Percentiles rank a stretch among this genome's conserved stretches.
These are phyloP conservation scores for Pythium monospermum DNA, from an alignment of 352 stramenopile species.

Conservation along the genomic window DNA sequence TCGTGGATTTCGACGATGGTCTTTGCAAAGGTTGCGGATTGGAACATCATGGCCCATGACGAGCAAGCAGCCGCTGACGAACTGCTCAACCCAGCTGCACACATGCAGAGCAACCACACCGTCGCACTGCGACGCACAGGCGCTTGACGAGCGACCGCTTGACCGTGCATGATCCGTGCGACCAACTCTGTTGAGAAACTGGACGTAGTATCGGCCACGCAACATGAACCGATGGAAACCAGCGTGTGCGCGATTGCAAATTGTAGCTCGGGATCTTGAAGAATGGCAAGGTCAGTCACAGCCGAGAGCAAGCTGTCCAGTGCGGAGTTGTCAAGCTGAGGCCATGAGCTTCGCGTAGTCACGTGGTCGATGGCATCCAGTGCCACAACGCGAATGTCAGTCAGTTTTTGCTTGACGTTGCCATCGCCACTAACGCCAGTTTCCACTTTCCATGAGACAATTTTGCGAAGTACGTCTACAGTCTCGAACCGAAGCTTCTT, in stretches of 20 bases:
- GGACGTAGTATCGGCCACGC: neutral
- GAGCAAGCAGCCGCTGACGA: neutral
- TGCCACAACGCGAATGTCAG: neutral
- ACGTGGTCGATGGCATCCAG: conserved; percentile 10
- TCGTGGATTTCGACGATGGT: conserved; percentile 53
- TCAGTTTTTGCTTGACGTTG: conserved; percentile 17
- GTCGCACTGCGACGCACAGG: conserved; percentile 46
- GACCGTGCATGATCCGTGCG: conserved; percentile 31
- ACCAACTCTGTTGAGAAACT: conserved; percentile 27
- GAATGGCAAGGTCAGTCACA: conserved; percentile 22
- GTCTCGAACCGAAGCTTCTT: conserved; percentile 2
- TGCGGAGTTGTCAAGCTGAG: neutral
- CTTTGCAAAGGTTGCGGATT: conserved; percentile 24
- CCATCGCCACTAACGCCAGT: conserved; percentile 12
- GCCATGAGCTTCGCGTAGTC: conserved; percentile 1
- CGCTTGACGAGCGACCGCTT: conserved; percentile 32
- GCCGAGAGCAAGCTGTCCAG: conserved; percentile 26
- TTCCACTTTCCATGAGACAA: conserved; percentile 20
- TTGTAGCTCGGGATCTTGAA: conserved; percentile 41
- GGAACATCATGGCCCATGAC: conserved; percentile 32
- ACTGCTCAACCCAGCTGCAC: conserved; percentile 30
- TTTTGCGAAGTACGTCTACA: conserved; percentile 5
- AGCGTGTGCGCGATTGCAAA: conserved; percentile 48
- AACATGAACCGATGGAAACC: conserved; percentile 43
- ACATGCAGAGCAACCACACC: conserved; percentile 71